phyloP scores from a whole-genome alignment of 2,329 filamentous ascomycete species.

The Torrubiella hemipterigena region DNA sequence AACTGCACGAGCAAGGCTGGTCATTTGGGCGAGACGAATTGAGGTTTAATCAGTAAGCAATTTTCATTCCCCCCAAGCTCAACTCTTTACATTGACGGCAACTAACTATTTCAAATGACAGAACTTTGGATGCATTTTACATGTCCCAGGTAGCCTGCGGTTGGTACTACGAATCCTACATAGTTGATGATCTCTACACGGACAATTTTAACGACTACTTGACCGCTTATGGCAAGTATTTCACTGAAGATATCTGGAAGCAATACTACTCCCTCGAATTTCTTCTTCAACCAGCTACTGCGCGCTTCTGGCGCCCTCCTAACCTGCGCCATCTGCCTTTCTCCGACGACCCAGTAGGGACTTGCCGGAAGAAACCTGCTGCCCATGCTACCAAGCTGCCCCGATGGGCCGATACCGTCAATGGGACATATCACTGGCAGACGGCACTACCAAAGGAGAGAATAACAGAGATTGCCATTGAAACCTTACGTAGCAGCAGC shows the following conservation, averaged over 20 bases:
- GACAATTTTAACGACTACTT: conserved; percentile 1
- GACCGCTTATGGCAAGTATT: not conserved
- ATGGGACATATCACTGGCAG: not conserved
- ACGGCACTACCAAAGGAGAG: not conserved
- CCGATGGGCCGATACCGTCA: conserved; percentile 1
- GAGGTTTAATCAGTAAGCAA: conserved; percentile 5
- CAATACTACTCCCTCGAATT: conserved; percentile 2
- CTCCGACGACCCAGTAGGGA: not conserved
- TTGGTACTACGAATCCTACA: conserved; percentile 1
- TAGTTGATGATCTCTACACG: conserved; percentile 2
- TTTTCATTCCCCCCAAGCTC: not conserved
- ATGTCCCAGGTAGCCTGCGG: conserved; percentile 8
- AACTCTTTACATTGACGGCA: not conserved
- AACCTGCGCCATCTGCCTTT: conserved; percentile 3
- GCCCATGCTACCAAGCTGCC: not conserved
- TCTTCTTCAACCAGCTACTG: conserved; percentile 3
- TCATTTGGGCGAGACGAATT: conserved; percentile 6
- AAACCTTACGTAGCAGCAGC: not conserved
- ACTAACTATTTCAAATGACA: conserved; percentile 2
- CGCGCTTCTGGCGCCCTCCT: conserved; percentile 1
- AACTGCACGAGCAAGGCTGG: conserved; percentile 5
- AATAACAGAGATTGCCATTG: not conserved
- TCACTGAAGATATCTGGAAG: conserved; percentile 2
- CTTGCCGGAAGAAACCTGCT: not conserved
- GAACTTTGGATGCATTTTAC: conserved; percentile 9